These are phyloP conservation scores for Aspergillus saccharolyticus DNA, from an alignment of 495 filamentous ascomycete genomes.

Conservation along the genomic window DNA sequence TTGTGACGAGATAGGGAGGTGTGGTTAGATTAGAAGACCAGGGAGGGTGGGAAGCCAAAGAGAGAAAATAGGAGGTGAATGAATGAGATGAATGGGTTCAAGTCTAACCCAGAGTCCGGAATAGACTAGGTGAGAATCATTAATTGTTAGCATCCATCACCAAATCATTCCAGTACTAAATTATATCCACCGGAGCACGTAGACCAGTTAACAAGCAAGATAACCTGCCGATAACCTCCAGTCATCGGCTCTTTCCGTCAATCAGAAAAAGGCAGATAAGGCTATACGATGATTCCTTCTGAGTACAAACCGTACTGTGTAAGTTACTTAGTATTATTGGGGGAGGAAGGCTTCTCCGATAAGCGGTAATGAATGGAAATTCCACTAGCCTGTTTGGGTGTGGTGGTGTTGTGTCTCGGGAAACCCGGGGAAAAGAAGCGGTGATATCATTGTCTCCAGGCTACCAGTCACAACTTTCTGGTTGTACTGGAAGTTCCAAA, in stretches of 20 bases:
- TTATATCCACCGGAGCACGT: not conserved
- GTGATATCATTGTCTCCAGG: not conserved
- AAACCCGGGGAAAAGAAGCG: not conserved
- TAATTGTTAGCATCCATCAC: too few relatives aligned
- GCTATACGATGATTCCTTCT: too few relatives aligned
- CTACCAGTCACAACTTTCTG: too few relatives aligned
- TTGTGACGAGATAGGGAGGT: not conserved
- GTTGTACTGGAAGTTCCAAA: too few relatives aligned
- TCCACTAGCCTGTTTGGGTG: not conserved
- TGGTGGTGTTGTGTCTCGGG: not conserved
- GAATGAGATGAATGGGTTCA: slow-evolving; percentile 5
- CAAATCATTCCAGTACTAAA: too few relatives aligned
- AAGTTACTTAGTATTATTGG: too few relatives aligned
- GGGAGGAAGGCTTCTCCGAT: slow-evolving; percentile 4
- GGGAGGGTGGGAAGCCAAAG: slow-evolving; percentile 1
- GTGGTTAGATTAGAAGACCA: too few relatives aligned
- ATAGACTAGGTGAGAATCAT: not conserved
- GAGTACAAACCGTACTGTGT: too few relatives aligned
- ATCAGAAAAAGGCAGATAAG: slow-evolving; percentile 11
- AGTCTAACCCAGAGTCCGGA: not conserved
- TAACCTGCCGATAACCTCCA: slow-evolving; percentile 8
- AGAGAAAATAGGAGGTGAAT: slow-evolving; percentile 2
- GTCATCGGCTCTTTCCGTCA: slow-evolving; percentile 17
- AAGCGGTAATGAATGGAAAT: not conserved
- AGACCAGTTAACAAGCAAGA: not conserved